Conservation (phyloP, 2,329 filamentous ascomycete species). For the Trichoderma guizhouense region DNA sequence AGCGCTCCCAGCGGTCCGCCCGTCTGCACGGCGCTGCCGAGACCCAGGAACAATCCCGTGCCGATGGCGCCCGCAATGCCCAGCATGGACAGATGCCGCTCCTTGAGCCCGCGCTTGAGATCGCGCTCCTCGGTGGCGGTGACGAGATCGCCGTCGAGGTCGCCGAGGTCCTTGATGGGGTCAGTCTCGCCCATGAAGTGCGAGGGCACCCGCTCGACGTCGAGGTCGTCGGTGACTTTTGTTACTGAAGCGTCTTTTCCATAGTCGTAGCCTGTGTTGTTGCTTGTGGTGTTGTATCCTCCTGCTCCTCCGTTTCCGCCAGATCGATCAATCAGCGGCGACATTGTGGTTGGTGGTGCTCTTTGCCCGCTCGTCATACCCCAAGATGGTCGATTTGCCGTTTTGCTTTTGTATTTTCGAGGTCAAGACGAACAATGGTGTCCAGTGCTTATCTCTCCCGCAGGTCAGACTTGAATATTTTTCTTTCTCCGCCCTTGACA, state of each 20-base stretch:
- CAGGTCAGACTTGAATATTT: neutral
- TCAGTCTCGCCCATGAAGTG: neutral
- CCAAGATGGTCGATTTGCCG: neutral
- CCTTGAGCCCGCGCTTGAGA: constrained; percentile 40
- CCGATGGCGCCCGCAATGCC: constrained; percentile 61
- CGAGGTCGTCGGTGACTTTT: neutral
- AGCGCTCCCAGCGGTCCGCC: constrained; percentile 49
- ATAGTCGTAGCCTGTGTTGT: neutral
- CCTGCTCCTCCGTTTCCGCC: neutral
- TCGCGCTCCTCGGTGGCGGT: constrained; percentile 47
- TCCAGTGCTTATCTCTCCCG: neutral
- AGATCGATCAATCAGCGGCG: constrained; percentile 13
- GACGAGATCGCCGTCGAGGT: constrained; percentile 42
- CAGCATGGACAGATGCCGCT: constrained; percentile 57
- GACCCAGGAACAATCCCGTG: constrained; percentile 58
- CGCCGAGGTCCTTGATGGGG: neutral
- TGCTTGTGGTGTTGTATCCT: constrained; percentile 13
- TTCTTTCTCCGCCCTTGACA: neutral
- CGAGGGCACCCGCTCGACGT: constrained; percentile 1
- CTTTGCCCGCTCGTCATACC: constrained; percentile 15
- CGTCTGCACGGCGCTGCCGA: constrained; percentile 50
- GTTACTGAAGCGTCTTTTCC: neutral
- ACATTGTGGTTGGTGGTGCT: constrained; percentile 3
- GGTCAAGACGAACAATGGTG: neutral
- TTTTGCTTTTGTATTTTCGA: neutral